A percentile compares a stretch with the other conserved stretches of the same genome.
These are phyloP conservation scores for Selenicereus undatus DNA, from an alignment of 148 eudicot species.

Conservation along the genomic window DNA sequence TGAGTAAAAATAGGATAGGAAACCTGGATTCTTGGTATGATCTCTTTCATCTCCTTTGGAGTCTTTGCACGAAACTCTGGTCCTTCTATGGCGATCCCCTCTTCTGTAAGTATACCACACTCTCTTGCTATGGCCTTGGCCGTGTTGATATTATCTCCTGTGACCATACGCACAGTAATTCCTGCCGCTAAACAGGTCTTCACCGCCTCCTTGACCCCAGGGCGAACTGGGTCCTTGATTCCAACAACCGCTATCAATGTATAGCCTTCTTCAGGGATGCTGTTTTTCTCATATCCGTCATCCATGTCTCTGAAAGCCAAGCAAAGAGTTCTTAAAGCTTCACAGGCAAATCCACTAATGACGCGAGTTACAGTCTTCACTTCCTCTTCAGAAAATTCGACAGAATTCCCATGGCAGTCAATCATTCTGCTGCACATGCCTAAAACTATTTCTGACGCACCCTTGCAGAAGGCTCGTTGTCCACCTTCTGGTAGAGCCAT, in stretches of 20 bases:
- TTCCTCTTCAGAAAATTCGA: slow-evolving; percentile 51
- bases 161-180: slow-evolving; percentile 89
- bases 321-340: slow-evolving; percentile 86
- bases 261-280: slow-evolving; percentile 62
- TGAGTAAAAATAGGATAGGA: neutral
- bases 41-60: slow-evolving; percentile 50
- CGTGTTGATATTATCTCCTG: slow-evolving; percentile 91
- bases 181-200: slow-evolving; percentile 85
- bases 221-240: slow-evolving; percentile 95
- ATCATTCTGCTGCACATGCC: slow-evolving; percentile 57
- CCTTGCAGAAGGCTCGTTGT: slow-evolving; percentile 77
- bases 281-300: slow-evolving; percentile 28
- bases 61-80: slow-evolving; percentile 56
- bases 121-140: slow-evolving; percentile 96
- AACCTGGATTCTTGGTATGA: slow-evolving; percentile 76
- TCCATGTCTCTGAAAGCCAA: slow-evolving; percentile 68
- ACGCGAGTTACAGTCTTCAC: slow-evolving; percentile 32
- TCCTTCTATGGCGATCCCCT: slow-evolving; percentile 81
- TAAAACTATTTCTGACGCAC: slow-evolving; percentile 85
- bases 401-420: slow-evolving; percentile 45
- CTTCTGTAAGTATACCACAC: slow-evolving; percentile 80
- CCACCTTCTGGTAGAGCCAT: slow-evolving; percentile 69
- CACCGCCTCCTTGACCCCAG: slow-evolving; percentile 81
- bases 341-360: slow-evolving; percentile 61
- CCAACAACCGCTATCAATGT: slow-evolving; percentile 82